These are phyloP conservation scores for Solanum hybrid DNA, from an alignment of 305 asterid genomes.

Conservation along the genomic window DNA sequence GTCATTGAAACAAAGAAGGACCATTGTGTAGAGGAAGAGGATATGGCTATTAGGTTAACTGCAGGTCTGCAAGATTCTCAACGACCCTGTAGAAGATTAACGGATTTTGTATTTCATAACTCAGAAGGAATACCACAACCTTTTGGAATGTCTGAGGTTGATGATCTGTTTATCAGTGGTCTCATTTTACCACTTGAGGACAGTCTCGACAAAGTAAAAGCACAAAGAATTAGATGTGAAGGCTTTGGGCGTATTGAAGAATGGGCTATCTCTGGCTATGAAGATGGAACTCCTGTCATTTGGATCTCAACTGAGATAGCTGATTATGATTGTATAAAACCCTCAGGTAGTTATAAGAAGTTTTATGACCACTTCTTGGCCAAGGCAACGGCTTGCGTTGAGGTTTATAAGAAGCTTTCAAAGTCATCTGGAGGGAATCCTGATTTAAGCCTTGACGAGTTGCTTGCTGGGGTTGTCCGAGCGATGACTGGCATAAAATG, in stretches of 20 bases:
- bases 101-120: constrained; percentile 65
- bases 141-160: constrained; percentile 78
- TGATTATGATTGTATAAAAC: constrained; percentile 84
- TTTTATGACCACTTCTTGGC: constrained; percentile 70
- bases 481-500: constrained; percentile 66
- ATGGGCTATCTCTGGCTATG: constrained; percentile 97
- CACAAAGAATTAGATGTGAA: constrained; percentile 58
- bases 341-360: constrained; percentile 67
- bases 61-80: constrained; percentile 46
- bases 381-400: constrained; percentile 72
- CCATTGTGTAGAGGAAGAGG: constrained; percentile 57
- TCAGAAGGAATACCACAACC: constrained; percentile 63
- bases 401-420: constrained; percentile 70
- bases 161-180: constrained; percentile 70
- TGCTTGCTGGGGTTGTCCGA: constrained; percentile 87
- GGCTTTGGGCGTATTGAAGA: constrained; percentile 93
- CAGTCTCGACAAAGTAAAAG: constrained; percentile 43
- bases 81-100: constrained; percentile 71
- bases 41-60: constrained; percentile 61
- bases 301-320: constrained; percentile 82
- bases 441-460: constrained; percentile 62
- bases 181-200: constrained; percentile 67
- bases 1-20: constrained; percentile 54
- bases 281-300: constrained; percentile 75
- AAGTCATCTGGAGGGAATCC: constrained; percentile 59